phyloP scores from a whole-genome alignment of 495 filamentous ascomycete genomes.

The Friedmanniomyces endolithicus region DNA sequence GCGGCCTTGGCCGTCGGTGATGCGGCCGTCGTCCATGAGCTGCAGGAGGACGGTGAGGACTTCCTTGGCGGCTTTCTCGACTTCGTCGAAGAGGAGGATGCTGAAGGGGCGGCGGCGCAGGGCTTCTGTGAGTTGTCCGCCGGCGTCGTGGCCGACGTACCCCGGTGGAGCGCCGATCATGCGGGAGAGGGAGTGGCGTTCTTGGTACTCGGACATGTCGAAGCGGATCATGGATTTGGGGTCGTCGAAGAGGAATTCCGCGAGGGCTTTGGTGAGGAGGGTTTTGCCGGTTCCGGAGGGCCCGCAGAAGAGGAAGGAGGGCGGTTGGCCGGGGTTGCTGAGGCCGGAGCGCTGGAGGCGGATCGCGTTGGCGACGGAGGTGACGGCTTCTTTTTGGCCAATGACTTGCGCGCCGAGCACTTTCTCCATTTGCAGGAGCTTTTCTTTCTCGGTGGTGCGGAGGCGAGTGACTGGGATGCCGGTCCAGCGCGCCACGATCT shows the following conservation, averaged over 20 bases:
- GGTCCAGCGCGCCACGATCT: slow-evolving; percentile 92
- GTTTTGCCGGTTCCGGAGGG: slow-evolving; percentile 98
- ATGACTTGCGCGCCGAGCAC: slow-evolving; percentile 71
- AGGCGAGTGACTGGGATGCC: slow-evolving; percentile 91
- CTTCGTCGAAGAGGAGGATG: slow-evolving; percentile 93
- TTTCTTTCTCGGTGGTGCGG: slow-evolving; percentile 92
- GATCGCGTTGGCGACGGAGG: slow-evolving; percentile 88
- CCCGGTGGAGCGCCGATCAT: slow-evolving; percentile 97
- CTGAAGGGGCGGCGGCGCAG: slow-evolving; percentile 92
- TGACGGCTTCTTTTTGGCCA: slow-evolving; percentile 90
- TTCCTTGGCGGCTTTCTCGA: slow-evolving; percentile 97
- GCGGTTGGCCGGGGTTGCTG: slow-evolving; percentile 86
- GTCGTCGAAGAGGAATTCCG: slow-evolving; percentile 97
- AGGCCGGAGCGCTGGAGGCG: slow-evolving; percentile 87
- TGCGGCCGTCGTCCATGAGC: slow-evolving; percentile 97
- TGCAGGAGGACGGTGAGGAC: slow-evolving; percentile 91
- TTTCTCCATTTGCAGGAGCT: slow-evolving; percentile 88
- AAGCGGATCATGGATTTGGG: slow-evolving; percentile 96
- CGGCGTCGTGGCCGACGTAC: slow-evolving; percentile 92
- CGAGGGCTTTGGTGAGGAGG: slow-evolving; percentile 85
- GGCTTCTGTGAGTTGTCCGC: slow-evolving; percentile 88
- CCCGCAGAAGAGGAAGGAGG: slow-evolving; percentile 96
- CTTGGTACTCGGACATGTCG: slow-evolving; percentile 99
- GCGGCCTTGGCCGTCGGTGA: slow-evolving; percentile 93
- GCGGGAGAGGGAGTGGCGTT: slow-evolving; percentile 85